A percentile compares a stretch with the other conserved stretches of the same genome.
Conservation (phyloP, 1,284 basidiomycete genomes). For the Takashimella tepidaria region DNA sequence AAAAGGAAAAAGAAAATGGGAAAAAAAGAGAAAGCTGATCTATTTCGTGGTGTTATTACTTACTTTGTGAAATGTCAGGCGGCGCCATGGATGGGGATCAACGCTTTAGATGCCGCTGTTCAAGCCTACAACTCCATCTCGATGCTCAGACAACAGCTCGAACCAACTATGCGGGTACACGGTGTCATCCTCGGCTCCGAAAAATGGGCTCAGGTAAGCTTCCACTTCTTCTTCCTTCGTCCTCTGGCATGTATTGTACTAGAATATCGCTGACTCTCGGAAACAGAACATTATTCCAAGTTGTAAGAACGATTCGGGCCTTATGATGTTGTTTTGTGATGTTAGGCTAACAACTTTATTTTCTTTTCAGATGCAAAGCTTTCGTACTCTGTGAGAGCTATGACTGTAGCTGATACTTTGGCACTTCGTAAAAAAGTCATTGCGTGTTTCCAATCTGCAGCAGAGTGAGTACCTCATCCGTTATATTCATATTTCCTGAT, state of each 20-base stretch:
- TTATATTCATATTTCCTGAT: no score
- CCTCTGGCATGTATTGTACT: no score
- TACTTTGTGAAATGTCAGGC: no score
- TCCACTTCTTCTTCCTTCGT: no score
- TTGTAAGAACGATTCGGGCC: constrained; percentile 9
- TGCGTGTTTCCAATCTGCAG: constrained; percentile 23
- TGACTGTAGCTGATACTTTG: constrained; percentile 18
- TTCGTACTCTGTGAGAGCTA: constrained; percentile 40
- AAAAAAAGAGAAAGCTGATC: no score
- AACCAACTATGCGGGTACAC: constrained; percentile 44
- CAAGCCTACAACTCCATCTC: constrained; percentile 46
- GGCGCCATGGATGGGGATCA: constrained; percentile 50
- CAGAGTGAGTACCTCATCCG: constrained; percentile 20
- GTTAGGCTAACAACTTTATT: no score
- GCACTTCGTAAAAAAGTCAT: constrained; percentile 22
- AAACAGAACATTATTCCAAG: constrained; percentile 20
- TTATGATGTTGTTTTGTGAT: no score
- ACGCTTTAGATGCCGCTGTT: constrained; percentile 51
- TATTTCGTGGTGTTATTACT: no score
- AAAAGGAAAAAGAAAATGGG: not conserved
- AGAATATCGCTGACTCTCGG: constrained; percentile 3
- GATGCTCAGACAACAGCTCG: constrained; percentile 49
- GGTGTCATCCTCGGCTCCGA: constrained; percentile 45
- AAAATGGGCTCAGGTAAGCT: constrained; percentile 28
- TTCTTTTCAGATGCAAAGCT: constrained; percentile 42